Conservation (phyloP, 2,329 filamentous ascomycete species). For the Trichoderma breve region DNA sequence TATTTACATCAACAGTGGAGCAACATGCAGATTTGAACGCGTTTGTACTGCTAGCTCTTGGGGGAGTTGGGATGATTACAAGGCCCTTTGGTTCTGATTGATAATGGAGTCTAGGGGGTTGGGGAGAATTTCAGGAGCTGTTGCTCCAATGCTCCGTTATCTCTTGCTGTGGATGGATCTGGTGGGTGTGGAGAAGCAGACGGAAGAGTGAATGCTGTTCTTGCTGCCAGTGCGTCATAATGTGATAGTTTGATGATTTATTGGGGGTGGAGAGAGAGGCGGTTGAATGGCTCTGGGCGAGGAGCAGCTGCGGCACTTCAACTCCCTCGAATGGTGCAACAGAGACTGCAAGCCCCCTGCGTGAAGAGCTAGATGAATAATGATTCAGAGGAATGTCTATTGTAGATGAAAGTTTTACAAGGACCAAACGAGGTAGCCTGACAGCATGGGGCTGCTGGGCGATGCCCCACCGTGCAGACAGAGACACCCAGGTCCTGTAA, state of each 20-base stretch:
- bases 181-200: not conserved
- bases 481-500: not conserved
- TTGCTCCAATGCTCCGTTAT: not conserved
- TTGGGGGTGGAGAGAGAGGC: not conserved
- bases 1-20: not conserved
- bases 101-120: too few relatives aligned
- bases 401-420: not conserved
- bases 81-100: too few relatives aligned
- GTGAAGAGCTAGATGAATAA: not conserved
- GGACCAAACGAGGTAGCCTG: not conserved
- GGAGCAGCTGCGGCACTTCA: not conserved
- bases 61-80: not conserved
- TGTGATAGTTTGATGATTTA: too few relatives aligned
- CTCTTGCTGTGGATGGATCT: not conserved
- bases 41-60: not conserved
- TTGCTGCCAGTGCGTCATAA: too few relatives aligned
- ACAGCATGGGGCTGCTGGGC: not conserved
- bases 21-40: not conserved
- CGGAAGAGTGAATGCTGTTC: not conserved
- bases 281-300: not conserved
- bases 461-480: not conserved
- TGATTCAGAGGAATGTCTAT: rapidly evolving
- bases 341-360: rapidly evolving
- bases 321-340: not conserved
- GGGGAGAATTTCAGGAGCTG: not conserved